These are phyloP conservation scores for Immersiella caudata DNA, from an alignment of 495 filamentous ascomycete genomes.

Conservation along the genomic window DNA sequence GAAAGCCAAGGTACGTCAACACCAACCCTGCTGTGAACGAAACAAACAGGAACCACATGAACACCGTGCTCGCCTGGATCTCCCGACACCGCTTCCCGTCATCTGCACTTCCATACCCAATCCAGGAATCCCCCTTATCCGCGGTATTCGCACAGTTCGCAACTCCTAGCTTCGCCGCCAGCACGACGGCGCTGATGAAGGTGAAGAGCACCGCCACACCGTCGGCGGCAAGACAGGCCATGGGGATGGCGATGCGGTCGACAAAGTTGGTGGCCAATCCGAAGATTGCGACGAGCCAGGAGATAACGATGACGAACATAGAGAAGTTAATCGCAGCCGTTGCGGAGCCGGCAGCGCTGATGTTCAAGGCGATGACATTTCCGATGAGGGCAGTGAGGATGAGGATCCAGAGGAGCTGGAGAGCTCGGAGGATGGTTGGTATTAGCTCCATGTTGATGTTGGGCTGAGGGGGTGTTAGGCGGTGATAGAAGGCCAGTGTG, in stretches of 20 bases:
- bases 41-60: constrained; percentile 54
- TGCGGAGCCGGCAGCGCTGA: constrained; percentile 38
- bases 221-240: constrained; percentile 44
- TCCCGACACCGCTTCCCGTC: constrained; percentile 51
- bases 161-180: constrained; percentile 49
- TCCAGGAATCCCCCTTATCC: constrained; percentile 38
- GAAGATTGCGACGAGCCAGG: constrained; percentile 46
- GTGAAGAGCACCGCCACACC: constrained; percentile 46
- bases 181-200: constrained; percentile 48
- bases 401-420: constrained; percentile 48
- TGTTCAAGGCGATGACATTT: constrained; percentile 52
- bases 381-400: constrained; percentile 53
- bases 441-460: constrained; percentile 42
- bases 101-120: constrained; percentile 49
- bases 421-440: constrained; percentile 40
- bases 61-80: constrained; percentile 52
- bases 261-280: constrained; percentile 41
- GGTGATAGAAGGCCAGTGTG: constrained; percentile 1
- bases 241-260: constrained; percentile 38
- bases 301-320: constrained; percentile 52
- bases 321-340: constrained; percentile 52
- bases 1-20: constrained; percentile 41
- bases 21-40: constrained; percentile 39
- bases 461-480: constrained; percentile 7
- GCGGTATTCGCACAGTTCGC: constrained; percentile 44